phyloP scores from a whole-genome alignment of 495 filamentous ascomycete species.

The Penicillium egyptiacum region DNA sequence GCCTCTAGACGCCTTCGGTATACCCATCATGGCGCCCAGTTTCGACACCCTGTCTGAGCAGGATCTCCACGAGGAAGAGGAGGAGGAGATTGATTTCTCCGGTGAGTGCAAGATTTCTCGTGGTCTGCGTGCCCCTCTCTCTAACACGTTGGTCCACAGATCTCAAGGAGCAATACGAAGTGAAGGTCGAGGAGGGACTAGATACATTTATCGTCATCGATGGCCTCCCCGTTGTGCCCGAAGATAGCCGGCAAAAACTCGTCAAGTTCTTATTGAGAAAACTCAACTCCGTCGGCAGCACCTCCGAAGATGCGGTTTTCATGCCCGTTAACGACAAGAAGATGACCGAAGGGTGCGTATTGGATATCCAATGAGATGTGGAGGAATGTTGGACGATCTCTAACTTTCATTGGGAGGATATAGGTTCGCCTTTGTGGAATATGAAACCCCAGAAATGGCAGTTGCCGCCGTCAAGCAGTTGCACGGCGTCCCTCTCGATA shows the following conservation, averaged over 20 bases:
- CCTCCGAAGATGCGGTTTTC: slow-evolving; percentile 80
- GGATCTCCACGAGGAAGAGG: slow-evolving; percentile 80
- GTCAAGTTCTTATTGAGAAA: slow-evolving; percentile 93
- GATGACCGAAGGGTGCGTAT: slow-evolving; percentile 75
- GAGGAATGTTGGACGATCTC: slow-evolving; percentile 6
- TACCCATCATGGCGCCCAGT: slow-evolving; percentile 66
- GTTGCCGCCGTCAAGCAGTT: slow-evolving; percentile 82
- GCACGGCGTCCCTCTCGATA: slow-evolving; percentile 82
- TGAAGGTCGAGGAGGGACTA: slow-evolving; percentile 90
- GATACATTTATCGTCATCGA: slow-evolving; percentile 95
- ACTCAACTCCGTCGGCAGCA: slow-evolving; percentile 78
- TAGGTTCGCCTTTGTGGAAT: slow-evolving; percentile 95
- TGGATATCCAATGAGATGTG: slow-evolving; percentile 17
- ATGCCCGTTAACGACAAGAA: slow-evolving; percentile 88
- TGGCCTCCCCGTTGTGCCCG: slow-evolving; percentile 80
- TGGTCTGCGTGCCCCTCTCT: slow-evolving; percentile 30
- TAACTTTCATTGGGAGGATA: slow-evolving; percentile 6
- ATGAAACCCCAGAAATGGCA: slow-evolving; percentile 87
- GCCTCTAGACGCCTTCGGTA: slow-evolving; percentile 29
- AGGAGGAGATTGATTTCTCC: slow-evolving; percentile 90
- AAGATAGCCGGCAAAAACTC: slow-evolving; percentile 83
- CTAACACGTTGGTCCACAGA: slow-evolving; percentile 53
- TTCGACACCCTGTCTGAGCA: slow-evolving; percentile 73
- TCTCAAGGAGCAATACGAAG: slow-evolving; percentile 87
- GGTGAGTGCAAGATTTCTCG: slow-evolving; percentile 45